Conservation (phyloP, 129 eudicot genomes). For the Chrysanthemum seticuspe region DNA sequence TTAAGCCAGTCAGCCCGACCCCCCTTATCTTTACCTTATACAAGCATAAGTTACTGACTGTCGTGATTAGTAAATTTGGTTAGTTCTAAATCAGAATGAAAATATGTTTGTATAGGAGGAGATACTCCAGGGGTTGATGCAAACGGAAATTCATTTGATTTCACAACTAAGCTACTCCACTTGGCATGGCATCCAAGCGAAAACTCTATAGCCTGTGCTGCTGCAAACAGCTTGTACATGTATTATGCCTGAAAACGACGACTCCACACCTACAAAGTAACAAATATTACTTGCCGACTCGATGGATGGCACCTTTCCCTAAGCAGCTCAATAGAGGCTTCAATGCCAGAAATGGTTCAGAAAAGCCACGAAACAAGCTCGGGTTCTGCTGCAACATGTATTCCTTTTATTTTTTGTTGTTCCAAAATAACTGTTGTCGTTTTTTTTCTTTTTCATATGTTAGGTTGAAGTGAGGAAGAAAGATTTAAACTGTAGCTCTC, state of each 20-base stretch:
- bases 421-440: conserved; percentile 29
- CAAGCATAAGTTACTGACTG: not conserved
- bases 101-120: conserved; percentile 20
- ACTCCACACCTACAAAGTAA: conserved; percentile 10
- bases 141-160: conserved; percentile 91
- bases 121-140: conserved; percentile 72
- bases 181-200: conserved; percentile 99
- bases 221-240: conserved; percentile 99
- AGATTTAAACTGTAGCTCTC: conserved; percentile 52
- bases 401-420: conserved; percentile 42
- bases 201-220: conserved; percentile 98
- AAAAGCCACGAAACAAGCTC: conserved; percentile 3
- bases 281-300: conserved; percentile 32
- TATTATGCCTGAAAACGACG: conserved; percentile 67
- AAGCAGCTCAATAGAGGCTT: conserved; percentile 25
- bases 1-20: too few relatives aligned
- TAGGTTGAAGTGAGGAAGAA: conserved; percentile 73
- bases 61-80: not conserved
- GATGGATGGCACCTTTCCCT: conserved; percentile 24
- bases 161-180: conserved; percentile 90
- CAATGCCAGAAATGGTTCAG: conserved; percentile 2
- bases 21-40: not conserved
- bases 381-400: conserved; percentile 10
- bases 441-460: conserved; percentile 7
- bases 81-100: not conserved